Base-by-base conservation (phyloP, 371 early-diverging fungal species). In the Cladochytrium tenue region DNA sequence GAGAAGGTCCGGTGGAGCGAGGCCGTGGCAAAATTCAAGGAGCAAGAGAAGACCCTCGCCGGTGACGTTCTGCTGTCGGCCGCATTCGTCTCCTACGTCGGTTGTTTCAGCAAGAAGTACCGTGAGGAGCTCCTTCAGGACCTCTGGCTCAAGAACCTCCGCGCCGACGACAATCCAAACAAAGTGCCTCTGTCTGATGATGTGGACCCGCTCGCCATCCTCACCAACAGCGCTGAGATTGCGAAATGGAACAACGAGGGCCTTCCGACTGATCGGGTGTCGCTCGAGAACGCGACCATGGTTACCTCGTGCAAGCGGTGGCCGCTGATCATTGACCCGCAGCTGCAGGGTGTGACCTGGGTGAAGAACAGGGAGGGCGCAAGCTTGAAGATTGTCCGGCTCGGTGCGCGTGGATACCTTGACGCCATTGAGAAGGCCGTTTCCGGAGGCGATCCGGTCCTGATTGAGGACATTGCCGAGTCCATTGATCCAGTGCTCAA, bases 221-320 rank as follows among this genome's bases (percentile, higher is more conserved):
- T 87, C 56, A 85, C 86, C 10, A 73, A 66, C 36, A 80, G 81
- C 35, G 82, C 86, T 2, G 86, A 85, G 57, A 81, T 86, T 53
- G 86, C 86, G 20, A 77, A 76, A 59, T 87, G 87, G 87, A 83
- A 80, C 72, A 87, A 87, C 71, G 87, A 87, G 63, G 86, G 85
- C 3, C 73, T 87, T 25, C 87, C 87, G 15, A 86, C 75, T 1
- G 87, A 87, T 60, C 65, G 85, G 31, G 83, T 86, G 3, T 87
- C 87, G 1, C 69, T 87, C 4, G 87, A 87, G 62, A 87, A 87
- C 64, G 87, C 86, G 0, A 77, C 81, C 25, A 85, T 85, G 84
- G 78, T 84, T 10, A 81, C 78, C 10, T 82, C 73, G 32, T 86
- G 85, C 68, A 86, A 83, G 66, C 73, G 87, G 43, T 87, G 87